These are phyloP conservation scores for Eucalyptus sp. DNA, from an alignment of 345 rosid species.

Conservation along the genomic window DNA sequence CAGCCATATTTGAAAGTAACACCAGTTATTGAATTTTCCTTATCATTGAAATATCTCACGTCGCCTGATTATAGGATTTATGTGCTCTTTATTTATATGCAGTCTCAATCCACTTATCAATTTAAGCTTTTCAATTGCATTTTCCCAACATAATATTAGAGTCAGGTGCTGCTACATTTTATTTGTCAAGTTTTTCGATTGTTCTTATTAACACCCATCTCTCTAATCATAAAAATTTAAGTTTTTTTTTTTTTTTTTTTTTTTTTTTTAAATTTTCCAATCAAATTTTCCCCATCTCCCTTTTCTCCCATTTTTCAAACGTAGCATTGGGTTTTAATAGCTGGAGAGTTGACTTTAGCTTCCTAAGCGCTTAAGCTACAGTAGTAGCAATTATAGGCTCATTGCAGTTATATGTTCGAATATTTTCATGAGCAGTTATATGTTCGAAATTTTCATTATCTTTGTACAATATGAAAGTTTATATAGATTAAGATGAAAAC, in stretches of 20 bases:
- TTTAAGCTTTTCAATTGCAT: fast-evolving
- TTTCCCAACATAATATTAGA: fast-evolving
- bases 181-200: neutral
- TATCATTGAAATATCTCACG: fast-evolving
- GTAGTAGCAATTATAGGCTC: neutral
- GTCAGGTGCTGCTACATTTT: fast-evolving
- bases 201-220: neutral
- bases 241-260: neutral
- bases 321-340: neutral
- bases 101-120: fast-evolving
- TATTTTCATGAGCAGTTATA: neutral
- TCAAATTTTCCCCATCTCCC: neutral
- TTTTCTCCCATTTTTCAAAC: neutral
- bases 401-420: neutral
- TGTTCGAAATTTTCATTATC: neutral
- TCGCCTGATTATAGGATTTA: neutral
- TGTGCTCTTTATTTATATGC: fast-evolving
- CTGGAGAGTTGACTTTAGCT: neutral
- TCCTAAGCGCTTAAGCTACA: neutral
- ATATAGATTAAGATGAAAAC: too few relatives aligned
- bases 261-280: neutral
- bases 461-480: neutral
- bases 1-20: neutral
- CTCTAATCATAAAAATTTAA: neutral
- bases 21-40: neutral